Conservation (phyloP, 257 asterid genomes). For the Petunia axillaris region DNA sequence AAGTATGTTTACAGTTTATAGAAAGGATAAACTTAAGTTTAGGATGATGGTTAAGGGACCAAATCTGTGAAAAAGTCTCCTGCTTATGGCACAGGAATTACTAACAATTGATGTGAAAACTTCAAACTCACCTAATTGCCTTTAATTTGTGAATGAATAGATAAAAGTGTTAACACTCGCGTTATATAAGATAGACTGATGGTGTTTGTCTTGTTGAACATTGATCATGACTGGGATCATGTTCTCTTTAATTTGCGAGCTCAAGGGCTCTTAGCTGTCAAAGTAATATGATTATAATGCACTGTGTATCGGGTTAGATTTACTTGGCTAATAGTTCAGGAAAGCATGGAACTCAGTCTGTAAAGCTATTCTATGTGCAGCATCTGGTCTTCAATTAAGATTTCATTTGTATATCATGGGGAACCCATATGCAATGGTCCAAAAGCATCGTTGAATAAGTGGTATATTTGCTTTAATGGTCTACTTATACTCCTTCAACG, state of each 20-base stretch:
- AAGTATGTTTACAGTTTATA: neutral
- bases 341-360: neutral
- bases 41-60: neutral
- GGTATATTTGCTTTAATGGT: neutral
- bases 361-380: neutral
- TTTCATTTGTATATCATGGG: constrained; percentile 8
- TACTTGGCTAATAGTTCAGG: constrained; percentile 3
- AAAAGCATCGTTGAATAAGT: neutral
- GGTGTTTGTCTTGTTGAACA: constrained; percentile 5
- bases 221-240: neutral
- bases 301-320: neutral
- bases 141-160: neutral
- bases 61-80: neutral
- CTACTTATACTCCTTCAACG: neutral
- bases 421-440: constrained; percentile 3
- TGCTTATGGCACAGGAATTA: neutral
- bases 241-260: neutral
- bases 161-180: neutral
- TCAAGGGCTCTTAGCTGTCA: neutral
- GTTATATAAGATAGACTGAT: neutral
- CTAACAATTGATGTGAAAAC: neutral
- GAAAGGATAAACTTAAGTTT: constrained; percentile 3
- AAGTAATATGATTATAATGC: neutral
- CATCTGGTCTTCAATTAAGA: constrained; percentile 1
- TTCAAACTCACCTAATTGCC: neutral